These are phyloP conservation scores for Rhodotorula sp. DNA, from an alignment of 1,284 basidiomycete species.

Conservation along the genomic window DNA sequence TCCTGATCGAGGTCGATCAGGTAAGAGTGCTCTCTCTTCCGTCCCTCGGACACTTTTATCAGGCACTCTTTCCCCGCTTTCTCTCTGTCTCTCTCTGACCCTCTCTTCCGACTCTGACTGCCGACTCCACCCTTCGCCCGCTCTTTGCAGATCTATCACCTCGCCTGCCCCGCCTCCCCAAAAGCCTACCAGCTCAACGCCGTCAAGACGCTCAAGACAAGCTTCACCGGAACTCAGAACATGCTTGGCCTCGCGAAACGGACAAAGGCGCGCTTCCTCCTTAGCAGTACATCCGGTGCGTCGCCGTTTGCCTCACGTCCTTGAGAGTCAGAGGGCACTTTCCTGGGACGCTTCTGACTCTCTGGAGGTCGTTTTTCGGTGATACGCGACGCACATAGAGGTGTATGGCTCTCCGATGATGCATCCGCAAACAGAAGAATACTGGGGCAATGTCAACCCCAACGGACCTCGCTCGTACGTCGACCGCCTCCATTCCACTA, in stretches of 20 bases:
- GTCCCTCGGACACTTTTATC: neutral
- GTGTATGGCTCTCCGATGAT: constrained; percentile 84
- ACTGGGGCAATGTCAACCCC: constrained; percentile 89
- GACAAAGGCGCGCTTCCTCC: constrained; percentile 92
- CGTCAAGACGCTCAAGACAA: constrained; percentile 96
- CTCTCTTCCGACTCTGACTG: too few species aligned
- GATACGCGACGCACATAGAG: constrained; percentile 56
- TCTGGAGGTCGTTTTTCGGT: too few species aligned
- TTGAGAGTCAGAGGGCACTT: neutral
- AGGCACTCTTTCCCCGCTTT: too few species aligned
- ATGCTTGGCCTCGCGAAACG: constrained; percentile 98
- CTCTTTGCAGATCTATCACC: constrained; percentile 74
- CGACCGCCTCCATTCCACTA: too few species aligned
- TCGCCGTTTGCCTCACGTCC: constrained; percentile 7
- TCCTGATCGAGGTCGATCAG: constrained; percentile 97
- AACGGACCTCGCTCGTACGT: constrained; percentile 74
- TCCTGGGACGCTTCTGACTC: neutral
- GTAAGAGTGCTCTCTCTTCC: constrained; percentile 17
- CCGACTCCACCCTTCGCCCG: neutral
- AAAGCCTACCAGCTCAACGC: constrained; percentile 81
- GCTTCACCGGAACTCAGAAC: constrained; percentile 91
- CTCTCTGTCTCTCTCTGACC: too few species aligned
- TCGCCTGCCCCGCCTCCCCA: constrained; percentile 92
- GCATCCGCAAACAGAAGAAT: constrained; percentile 71
- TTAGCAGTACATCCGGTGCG: constrained; percentile 84